These are phyloP conservation scores for Acidiella bohemica DNA, from an alignment of 495 filamentous ascomycete species.

Conservation along the genomic window DNA sequence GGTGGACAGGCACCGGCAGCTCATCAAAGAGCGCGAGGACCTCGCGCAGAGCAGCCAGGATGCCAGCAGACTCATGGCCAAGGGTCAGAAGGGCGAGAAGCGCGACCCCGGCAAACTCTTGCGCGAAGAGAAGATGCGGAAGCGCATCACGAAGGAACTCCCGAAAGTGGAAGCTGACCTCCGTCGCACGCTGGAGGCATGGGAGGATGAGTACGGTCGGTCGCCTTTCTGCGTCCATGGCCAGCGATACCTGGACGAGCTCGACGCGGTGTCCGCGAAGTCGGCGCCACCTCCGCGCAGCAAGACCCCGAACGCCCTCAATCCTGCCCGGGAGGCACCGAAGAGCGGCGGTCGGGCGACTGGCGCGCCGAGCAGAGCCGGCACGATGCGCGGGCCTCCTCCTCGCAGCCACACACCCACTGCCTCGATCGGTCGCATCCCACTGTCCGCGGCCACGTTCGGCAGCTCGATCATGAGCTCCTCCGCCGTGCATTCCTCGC, in stretches of 20 bases:
- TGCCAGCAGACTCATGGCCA: slow-evolving; percentile 78
- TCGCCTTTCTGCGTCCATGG: slow-evolving; percentile 90
- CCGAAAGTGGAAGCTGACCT: slow-evolving; percentile 80
- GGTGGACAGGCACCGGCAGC: slow-evolving; percentile 68
- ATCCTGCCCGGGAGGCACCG: slow-evolving; percentile 16
- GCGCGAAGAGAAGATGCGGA: slow-evolving; percentile 95
- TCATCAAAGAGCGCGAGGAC: slow-evolving; percentile 78
- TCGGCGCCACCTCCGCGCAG: slow-evolving; percentile 55
- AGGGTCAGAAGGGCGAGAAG: slow-evolving; percentile 76
- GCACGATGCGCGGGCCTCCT: slow-evolving; percentile 24
- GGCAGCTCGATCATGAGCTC: slow-evolving; percentile 8
- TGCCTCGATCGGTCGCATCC: slow-evolving; percentile 41
- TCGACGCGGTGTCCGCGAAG: slow-evolving; percentile 51
- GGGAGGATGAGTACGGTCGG: slow-evolving; percentile 87
- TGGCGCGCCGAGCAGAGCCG: slow-evolving; percentile 11
- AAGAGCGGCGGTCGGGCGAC: slow-evolving; percentile 11
- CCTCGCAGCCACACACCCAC: slow-evolving; percentile 49
- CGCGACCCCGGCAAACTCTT: slow-evolving; percentile 91
- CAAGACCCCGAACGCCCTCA: slow-evolving; percentile 53
- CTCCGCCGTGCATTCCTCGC: slow-evolving; percentile 10
- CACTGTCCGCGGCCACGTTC: slow-evolving; percentile 31
- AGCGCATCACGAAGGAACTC: slow-evolving; percentile 86
- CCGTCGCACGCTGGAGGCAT: slow-evolving; percentile 64
- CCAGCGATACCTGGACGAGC: slow-evolving; percentile 69
- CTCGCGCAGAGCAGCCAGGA: slow-evolving; percentile 81